These are phyloP conservation scores for Rhizophora apiculata DNA, from an alignment of 345 rosid species.

Conservation along the genomic window DNA sequence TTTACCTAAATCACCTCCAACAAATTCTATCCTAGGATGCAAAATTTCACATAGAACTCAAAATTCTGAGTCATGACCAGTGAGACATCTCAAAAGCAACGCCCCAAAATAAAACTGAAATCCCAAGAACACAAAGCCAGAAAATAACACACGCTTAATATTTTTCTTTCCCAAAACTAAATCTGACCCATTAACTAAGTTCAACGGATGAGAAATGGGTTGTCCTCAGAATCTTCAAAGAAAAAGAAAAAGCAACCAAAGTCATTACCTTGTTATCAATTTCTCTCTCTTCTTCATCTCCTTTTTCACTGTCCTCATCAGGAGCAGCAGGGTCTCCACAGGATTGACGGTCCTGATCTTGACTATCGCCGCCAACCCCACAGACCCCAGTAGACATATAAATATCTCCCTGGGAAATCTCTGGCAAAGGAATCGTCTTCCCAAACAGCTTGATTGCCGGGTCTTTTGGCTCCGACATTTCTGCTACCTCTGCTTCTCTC, in stretches of 20 bases:
- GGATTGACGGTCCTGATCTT: slow-evolving; percentile 38
- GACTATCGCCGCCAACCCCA: slow-evolving; percentile 26
- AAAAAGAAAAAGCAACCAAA: background rate
- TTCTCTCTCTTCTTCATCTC: slow-evolving; percentile 32
- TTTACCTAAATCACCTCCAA: background rate
- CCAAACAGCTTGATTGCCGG: slow-evolving; percentile 93
- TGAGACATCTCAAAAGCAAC: too few species aligned
- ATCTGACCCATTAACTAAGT: slow-evolving; percentile 26
- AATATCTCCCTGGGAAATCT: slow-evolving; percentile 23
- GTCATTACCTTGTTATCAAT: slow-evolving; percentile 33
- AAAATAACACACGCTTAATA: background rate
- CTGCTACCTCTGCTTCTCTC: slow-evolving; percentile 1
- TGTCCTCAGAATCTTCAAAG: slow-evolving; percentile 14
- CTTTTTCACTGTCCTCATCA: slow-evolving; percentile 23
- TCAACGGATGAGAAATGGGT: slow-evolving; percentile 23
- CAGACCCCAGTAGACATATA: background rate
- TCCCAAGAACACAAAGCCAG: background rate
- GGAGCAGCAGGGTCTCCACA: slow-evolving; percentile 34
- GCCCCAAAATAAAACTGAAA: background rate
- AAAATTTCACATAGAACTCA: background rate
- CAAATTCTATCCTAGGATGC: background rate
- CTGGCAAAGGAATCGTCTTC: slow-evolving; percentile 73
- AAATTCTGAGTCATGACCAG: background rate
- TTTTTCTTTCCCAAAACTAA: slow-evolving; percentile 13
- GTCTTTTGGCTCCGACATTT: slow-evolving; percentile 74